Percentiles rank a stretch among this genome's conserved stretches.
phyloP scores from a whole-genome alignment of 352 stramenopile genomes.

The Globisporangium perplexum region DNA sequence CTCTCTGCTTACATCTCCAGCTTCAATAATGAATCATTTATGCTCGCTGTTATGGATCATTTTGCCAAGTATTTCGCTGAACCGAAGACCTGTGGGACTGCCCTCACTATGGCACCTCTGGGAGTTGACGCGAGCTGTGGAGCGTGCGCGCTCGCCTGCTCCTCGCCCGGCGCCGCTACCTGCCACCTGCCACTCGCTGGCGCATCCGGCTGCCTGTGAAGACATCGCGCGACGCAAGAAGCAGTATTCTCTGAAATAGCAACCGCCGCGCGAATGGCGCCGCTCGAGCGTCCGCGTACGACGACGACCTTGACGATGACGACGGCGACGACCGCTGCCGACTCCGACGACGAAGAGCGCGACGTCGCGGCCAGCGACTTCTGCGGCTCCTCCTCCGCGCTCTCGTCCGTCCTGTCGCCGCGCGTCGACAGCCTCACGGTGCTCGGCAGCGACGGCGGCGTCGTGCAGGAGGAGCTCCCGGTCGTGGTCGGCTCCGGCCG shows the following conservation, averaged over 20 bases:
- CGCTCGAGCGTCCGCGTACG: neutral
- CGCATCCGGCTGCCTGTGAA: no score
- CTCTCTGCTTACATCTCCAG: no score
- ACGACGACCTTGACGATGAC: constrained; percentile 4
- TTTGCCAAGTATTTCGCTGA: no score
- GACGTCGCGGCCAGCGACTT: constrained; percentile 9
- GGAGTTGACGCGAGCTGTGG: neutral
- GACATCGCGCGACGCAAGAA: no score
- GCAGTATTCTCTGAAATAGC: no score
- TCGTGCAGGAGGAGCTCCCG: constrained; percentile 17
- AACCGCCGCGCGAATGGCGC: neutral
- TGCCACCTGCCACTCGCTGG: no score
- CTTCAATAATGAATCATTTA: no score
- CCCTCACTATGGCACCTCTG: no score
- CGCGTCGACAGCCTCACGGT: constrained; percentile 2
- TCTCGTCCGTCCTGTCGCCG: neutral
- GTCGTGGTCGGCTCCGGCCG: constrained; percentile 12
- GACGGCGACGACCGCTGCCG: no score
- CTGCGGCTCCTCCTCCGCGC: neutral
- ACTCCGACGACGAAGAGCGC: constrained; percentile 1
- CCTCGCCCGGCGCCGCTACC: neutral
- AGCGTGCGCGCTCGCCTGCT: neutral
- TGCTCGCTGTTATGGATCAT: no score
- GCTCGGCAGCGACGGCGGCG: constrained; percentile 12
- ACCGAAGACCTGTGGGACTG: neutral